phyloP scores from a whole-genome alignment of 192 early-diverging fungal genomes.

The Cladochytrium replicatum region DNA sequence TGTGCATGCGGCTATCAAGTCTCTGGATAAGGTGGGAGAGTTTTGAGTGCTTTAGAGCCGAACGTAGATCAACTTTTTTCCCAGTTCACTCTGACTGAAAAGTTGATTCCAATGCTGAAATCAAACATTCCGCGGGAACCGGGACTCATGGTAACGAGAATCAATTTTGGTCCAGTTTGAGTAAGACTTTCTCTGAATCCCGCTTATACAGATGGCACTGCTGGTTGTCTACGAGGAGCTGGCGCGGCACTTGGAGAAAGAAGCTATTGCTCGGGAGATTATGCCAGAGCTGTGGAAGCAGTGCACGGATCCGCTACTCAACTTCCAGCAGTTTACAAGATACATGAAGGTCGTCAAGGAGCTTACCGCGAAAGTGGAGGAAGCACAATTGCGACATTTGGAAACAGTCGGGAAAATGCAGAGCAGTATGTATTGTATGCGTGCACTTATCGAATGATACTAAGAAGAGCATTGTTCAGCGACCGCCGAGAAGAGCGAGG shows the following conservation, averaged over 20 bases:
- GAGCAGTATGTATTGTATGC: too few species aligned
- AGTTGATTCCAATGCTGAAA: conserved; percentile 65
- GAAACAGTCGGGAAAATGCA: too few species aligned
- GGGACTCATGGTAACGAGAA: conserved; percentile 46
- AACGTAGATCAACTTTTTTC: background rate
- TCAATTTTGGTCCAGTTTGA: background rate
- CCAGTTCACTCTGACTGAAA: conserved; percentile 55
- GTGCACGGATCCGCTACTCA: conserved; percentile 59
- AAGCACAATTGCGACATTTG: too few species aligned
- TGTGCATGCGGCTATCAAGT: conserved; percentile 56
- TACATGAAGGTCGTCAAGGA: too few species aligned
- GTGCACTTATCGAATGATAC: too few species aligned
- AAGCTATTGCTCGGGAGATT: conserved; percentile 62
- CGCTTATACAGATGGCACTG: conserved; percentile 49
- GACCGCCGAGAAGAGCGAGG: too few species aligned
- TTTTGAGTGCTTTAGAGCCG: background rate
- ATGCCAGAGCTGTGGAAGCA: conserved; percentile 71
- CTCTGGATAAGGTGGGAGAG: conserved; percentile 63
- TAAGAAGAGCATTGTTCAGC: too few species aligned
- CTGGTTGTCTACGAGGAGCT: conserved; percentile 72
- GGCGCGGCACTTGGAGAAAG: conserved; percentile 60
- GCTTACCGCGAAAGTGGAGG: too few species aligned
- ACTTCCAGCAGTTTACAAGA: conserved; percentile 62
- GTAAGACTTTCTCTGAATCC: background rate
- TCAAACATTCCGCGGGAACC: conserved; percentile 70